Evolutionary conservation across 495 filamentous ascomycete genomes (phyloP).

Genomic region (Penicillium coprophilum): DNA sequence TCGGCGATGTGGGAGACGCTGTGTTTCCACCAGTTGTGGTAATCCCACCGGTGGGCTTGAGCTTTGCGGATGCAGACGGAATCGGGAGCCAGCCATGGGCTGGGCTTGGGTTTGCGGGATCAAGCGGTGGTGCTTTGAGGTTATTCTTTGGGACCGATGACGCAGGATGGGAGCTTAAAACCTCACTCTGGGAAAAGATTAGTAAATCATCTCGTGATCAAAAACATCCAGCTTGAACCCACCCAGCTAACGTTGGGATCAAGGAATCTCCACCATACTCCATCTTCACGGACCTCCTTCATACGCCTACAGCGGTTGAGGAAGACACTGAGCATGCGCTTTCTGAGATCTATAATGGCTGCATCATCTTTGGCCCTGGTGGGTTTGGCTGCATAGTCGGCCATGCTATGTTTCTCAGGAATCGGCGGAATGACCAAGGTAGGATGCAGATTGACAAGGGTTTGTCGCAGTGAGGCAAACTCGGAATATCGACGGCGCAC

Average conservation of each 20-base stretch:
- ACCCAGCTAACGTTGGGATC: conserved; percentile 99
- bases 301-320: conserved; percentile 88
- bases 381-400: conserved; percentile 95
- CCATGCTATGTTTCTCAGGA: conserved; percentile 97
- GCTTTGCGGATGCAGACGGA: conserved; percentile 78
- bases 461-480: conserved; percentile 88
- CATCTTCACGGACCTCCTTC: conserved; percentile 90
- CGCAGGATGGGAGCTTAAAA: conserved; percentile 84
- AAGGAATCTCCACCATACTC: conserved; percentile 95
- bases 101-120: conserved; percentile 86
- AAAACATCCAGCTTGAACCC: conserved; percentile 18
- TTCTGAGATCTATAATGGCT: conserved; percentile 91
- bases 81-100: conserved; percentile 87
- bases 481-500: conserved; percentile 95
- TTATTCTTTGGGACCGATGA: conserved; percentile 90
- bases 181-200: conserved; percentile 66
- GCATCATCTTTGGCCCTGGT: conserved; percentile 97
- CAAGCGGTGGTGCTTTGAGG: conserved; percentile 88
- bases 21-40: conserved; percentile 38
- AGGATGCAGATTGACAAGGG: conserved; percentile 85
- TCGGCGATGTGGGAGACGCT: conserved; percentile 53
- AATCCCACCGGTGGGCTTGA: conserved; percentile 54
- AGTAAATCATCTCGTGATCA: conserved; percentile 32
- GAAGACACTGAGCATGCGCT: conserved; percentile 94
- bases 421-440: conserved; percentile 95